Percentiles rank a stretch among this genome's conserved stretches.
Evolutionary conservation across 2,329 filamentous ascomycete genomes (phyloP).

Genomic region (Colletotrichum sublineola): DNA sequence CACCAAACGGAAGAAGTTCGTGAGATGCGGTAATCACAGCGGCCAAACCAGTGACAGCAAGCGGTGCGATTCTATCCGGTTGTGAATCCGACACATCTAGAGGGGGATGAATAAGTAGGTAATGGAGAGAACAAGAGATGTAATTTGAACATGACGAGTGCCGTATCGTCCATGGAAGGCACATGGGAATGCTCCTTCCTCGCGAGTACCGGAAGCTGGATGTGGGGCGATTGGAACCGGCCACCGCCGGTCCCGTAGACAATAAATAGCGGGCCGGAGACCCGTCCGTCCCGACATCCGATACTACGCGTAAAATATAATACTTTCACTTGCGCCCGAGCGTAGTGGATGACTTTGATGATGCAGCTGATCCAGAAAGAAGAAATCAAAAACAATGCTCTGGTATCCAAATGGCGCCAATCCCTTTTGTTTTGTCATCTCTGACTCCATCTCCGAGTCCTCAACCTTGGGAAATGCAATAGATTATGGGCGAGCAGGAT

Average conservation of each 20-base stretch:
- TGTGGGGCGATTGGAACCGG: background rate
- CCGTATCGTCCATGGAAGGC: conserved; percentile 1
- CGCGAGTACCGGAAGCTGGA: background rate
- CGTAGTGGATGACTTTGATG: background rate
- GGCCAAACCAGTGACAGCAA: background rate
- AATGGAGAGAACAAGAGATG: background rate
- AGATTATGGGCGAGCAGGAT: conserved; percentile 60
- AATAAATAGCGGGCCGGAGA: background rate
- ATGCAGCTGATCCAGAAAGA: background rate
- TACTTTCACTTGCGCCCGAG: background rate
- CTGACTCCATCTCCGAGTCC: background rate
- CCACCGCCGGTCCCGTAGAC: background rate
- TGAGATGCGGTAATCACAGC: too few relatives aligned
- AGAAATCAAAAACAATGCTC: conserved; percentile 20
- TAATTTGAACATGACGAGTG: background rate
- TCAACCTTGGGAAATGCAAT: conserved; percentile 52
- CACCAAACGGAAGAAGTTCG: background rate
- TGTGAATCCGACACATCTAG: background rate
- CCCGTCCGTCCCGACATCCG: background rate
- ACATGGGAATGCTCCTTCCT: background rate
- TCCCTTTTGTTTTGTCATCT: conserved; percentile 21
- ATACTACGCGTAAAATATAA: background rate
- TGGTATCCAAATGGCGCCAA: conserved; percentile 41
- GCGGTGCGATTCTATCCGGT: background rate
- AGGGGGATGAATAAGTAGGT: background rate